These are phyloP conservation scores for Brettanomyces anomalus DNA, from an alignment of 805 yeast genomes.

Conservation along the genomic window DNA sequence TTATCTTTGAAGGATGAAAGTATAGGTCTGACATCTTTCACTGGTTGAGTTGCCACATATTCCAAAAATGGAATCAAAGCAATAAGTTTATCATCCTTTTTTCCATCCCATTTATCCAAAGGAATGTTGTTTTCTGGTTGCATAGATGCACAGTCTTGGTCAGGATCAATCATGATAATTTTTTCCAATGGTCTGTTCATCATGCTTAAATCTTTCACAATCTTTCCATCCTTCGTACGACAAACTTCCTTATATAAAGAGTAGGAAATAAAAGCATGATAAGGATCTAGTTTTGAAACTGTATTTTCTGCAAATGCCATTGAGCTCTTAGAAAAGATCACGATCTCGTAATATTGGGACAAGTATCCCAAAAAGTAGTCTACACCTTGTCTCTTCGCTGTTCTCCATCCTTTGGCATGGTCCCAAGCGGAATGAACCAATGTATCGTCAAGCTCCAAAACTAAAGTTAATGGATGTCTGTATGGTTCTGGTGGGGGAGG, in stretches of 20 bases:
- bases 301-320: constrained; percentile 79
- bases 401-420: constrained; percentile 90
- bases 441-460: constrained; percentile 81
- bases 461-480: constrained; percentile 86
- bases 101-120: constrained; percentile 80
- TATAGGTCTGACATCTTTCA: constrained; percentile 85
- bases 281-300: constrained; percentile 86
- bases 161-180: constrained; percentile 71
- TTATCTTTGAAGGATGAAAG: constrained; percentile 64
- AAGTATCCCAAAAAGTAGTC: constrained; percentile 93
- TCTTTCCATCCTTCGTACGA: constrained; percentile 77
- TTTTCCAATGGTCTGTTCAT: constrained; percentile 86
- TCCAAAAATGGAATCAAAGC: constrained; percentile 87
- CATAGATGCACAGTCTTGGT: constrained; percentile 58
- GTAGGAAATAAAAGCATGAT: constrained; percentile 79
- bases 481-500: constrained; percentile 87
- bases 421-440: constrained; percentile 91
- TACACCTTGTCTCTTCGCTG: constrained; percentile 97
- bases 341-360: constrained; percentile 94
- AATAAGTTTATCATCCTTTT: constrained; percentile 69
- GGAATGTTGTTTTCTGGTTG: constrained; percentile 96
- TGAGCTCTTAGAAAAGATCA: constrained; percentile 77
- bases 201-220: constrained; percentile 81
- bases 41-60: constrained; percentile 78
- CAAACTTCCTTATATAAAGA: constrained; percentile 89